Evolutionary conservation across 1,284 basidiomycete genomes (phyloP).

Genomic region (Cryptococcus floricola): DNA sequence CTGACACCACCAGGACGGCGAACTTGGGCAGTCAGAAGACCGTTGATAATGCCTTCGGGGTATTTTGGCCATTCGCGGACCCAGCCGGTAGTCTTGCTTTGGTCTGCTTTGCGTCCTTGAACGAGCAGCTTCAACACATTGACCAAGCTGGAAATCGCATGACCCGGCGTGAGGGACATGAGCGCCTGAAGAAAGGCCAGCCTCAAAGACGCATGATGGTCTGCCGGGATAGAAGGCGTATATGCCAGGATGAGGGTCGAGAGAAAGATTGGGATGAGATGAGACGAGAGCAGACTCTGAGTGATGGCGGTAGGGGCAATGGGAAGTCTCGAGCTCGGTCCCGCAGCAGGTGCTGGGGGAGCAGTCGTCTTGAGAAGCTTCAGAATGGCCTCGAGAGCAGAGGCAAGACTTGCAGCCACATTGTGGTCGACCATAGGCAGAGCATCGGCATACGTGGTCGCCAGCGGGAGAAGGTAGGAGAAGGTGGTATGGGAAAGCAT

Average conservation of each 20-base stretch:
- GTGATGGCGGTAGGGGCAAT: slow-evolving; percentile 27
- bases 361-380: slow-evolving; percentile 15
- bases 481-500: slow-evolving; percentile 27
- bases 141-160: slow-evolving; percentile 27
- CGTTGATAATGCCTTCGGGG: slow-evolving; percentile 24
- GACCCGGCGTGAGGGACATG: slow-evolving; percentile 23
- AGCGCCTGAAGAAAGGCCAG: slow-evolving; percentile 12
- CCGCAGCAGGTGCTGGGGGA: slow-evolving; percentile 17
- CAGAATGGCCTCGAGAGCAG: slow-evolving; percentile 13
- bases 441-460: slow-evolving; percentile 17
- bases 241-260: slow-evolving; percentile 29
- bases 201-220: slow-evolving; percentile 16
- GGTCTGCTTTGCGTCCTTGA: slow-evolving; percentile 8
- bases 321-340: slow-evolving; percentile 13
- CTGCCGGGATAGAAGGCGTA: slow-evolving; percentile 25
- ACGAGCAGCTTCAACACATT: slow-evolving; percentile 23
- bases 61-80: slow-evolving; percentile 32
- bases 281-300: slow-evolving; percentile 22
- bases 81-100: slow-evolving; percentile 20
- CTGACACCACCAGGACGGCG: slow-evolving; percentile 32
- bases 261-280: slow-evolving; percentile 29
- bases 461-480: slow-evolving; percentile 23
- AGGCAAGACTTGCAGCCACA: slow-evolving; percentile 2
- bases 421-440: slow-evolving; percentile 9
- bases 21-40: slow-evolving; percentile 30